Evolutionary conservation across 805 yeast genomes (phyloP), one percentile per base, ranked within the genome.

Genomic region (Cyberlindnera amylophila): DNA sequence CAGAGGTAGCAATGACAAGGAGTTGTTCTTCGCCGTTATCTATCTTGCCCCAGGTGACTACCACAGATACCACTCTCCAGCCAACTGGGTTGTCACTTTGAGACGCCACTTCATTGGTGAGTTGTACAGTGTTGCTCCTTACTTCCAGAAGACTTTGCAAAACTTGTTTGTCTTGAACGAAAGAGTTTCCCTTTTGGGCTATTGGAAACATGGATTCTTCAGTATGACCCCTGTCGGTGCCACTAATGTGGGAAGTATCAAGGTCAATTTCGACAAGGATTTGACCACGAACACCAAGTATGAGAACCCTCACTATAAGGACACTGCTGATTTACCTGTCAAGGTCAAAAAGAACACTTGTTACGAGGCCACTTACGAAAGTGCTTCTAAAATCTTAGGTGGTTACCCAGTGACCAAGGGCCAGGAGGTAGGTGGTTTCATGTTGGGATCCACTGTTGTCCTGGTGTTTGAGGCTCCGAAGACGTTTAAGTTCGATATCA

Each of bases 171-270:
- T 91, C 4, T 69, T 93, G 53, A 93, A 93, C 61, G 99, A 93
- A 66, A 76, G 99, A 54, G 99, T 93, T 3, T 95, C 99, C 0
- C 67, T 93, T 38, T 73, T 93, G 43, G 99, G 99, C 1, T 81
- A 87, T 57, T 93, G 99, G 99, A 86, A 85, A 60, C 76, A 93
- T 61, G 99, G 99, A 0, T 93, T 93, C 56, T 93, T 93, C 68
- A 83, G 95, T 51, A 93, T 93, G 99, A 91, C 96, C 1, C 97
- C 99, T 0, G 99, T 93, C 11, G 99, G 99, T 12, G 99, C 99
- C 18, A 93, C 99, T 3, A 93, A 93, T 65, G 99, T 93, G 24
- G 99, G 99, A 6, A 84, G 95, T 55, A 93, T 93, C 51, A 81
- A 84, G 45, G 74, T 93, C 51, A 88, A 90, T 59, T 93, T 93